Base-by-base conservation (phyloP, 2,329 filamentous ascomycete genomes). In the Pyrenophora seminiperda region DNA sequence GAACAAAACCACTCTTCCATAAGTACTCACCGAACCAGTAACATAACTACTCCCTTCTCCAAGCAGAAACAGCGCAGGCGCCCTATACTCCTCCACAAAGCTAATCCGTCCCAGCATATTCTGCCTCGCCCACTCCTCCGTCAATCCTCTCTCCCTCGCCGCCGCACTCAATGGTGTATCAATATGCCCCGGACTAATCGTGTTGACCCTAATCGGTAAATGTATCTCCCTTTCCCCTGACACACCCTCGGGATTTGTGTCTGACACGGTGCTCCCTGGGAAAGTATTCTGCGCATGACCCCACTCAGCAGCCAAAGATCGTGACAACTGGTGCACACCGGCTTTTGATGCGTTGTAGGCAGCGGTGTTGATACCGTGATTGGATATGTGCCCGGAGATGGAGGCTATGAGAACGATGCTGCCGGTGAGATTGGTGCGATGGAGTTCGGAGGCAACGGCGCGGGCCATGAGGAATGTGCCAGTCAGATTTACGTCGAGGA, bases 21-120 rank as follows among this genome's bases (percentile, higher is more conserved):
- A 37, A 38, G 4, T 3, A 58, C 56, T 46, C 40, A 56, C 60
- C 15, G 74, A 67, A 15, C 75, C 82, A 7, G 83, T 86, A 52
- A 91, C 85, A 73, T 92, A 93, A 41, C 79, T 79, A 42, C 84
- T 85, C 6, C 61, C 66, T 2, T 65, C 62, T 1, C 51, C 56
- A n/a, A 67, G 32, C 38, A 67, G 38, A 58, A 77, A 71, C 15
- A 68, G n/a, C n/a, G 59, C 53, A 0, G 62, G 54, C 4, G 52
- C 62, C 31, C 61, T 54, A 29, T 54, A 66, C 41, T 68, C 65
- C 14, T 66, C 59, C 13, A 54, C 47, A 41, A 61, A 74, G 38
- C 68, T 71, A 30, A 74, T 63, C 2, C 68, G 55, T 7, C 63
- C 65, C 11, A 74, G 52, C 70, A 73, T 72, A 48, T 69, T 72